These are phyloP conservation scores for Suillus placidus DNA, from an alignment of 768 basidiomycete genomes.

Conservation along the genomic window DNA sequence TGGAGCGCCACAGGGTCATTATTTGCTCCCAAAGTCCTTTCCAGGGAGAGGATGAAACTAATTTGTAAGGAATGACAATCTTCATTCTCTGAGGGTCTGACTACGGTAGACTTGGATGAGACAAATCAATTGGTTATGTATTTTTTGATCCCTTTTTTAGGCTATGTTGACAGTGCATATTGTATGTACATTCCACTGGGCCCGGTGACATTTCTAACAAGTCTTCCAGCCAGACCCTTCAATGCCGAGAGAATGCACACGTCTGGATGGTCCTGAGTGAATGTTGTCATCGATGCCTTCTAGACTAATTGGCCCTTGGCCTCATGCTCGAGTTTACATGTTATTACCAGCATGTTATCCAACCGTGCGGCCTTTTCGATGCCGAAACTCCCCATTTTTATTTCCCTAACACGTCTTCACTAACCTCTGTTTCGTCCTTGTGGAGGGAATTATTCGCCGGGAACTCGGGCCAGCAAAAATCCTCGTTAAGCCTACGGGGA, in stretches of 20 bases:
- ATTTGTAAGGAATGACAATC: not conserved
- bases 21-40: conserved; percentile 49
- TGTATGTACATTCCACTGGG: conserved; percentile 12
- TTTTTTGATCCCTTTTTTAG: no score
- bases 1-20: conserved; percentile 37
- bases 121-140: conserved; percentile 27
- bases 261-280: conserved; percentile 49
- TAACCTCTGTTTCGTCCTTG: conserved; percentile 41
- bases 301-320: conserved; percentile 53
- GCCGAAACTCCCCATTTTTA: conserved; percentile 47
- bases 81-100: not conserved
- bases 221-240: conserved; percentile 19
- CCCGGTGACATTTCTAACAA: conserved; percentile 2
- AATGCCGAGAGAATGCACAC: conserved; percentile 47
- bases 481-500: conserved; percentile 56
- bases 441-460: conserved; percentile 46
- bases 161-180: no score
- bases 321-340: conserved; percentile 52
- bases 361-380: conserved; percentile 32
- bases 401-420: conserved; percentile 25
- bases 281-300: conserved; percentile 47
- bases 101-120: conserved; percentile 24
- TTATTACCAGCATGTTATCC: conserved; percentile 42
- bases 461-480: conserved; percentile 63
- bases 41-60: conserved; percentile 36